A percentile compares a stretch with the other conserved stretches of the same genome.
phyloP scores from a whole-genome alignment of 257 asterid species.

The Ocimum tenuiflorum region DNA sequence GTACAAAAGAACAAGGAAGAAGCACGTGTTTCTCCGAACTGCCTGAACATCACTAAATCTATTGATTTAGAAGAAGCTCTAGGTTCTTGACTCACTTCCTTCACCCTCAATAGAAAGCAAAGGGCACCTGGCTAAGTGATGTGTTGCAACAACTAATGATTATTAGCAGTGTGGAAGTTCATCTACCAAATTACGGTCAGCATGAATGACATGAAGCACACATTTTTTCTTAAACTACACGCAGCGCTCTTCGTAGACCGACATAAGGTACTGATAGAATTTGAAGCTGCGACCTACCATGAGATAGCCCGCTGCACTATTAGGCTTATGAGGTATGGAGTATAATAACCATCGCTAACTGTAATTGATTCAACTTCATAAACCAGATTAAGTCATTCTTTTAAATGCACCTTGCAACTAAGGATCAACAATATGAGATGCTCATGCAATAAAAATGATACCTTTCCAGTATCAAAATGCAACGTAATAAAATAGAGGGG shows the following conservation, averaged over 20 bases:
- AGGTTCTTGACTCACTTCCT: not conserved
- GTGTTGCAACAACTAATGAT: not conserved
- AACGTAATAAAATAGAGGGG: not conserved
- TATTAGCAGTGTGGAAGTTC: not conserved
- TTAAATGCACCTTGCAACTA: not conserved
- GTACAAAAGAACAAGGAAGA: not conserved
- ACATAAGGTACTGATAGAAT: too few relatives aligned
- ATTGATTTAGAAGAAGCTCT: not conserved
- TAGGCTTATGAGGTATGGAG: too few relatives aligned
- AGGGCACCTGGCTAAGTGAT: not conserved
- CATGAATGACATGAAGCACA: not conserved
- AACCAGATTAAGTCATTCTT: not conserved
- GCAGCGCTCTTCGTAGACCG: too few relatives aligned
- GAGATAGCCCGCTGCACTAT: too few relatives aligned
- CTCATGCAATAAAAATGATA: not conserved
- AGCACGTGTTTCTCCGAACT: not conserved
- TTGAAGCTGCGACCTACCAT: too few relatives aligned
- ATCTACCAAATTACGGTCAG: not conserved
- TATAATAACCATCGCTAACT: not conserved
- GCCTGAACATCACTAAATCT: not conserved
- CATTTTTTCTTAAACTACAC: not conserved
- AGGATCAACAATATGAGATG: not conserved
- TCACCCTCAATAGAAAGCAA: not conserved
- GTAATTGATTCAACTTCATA: not conserved
- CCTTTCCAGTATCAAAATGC: not conserved